A percentile compares a stretch with the other conserved stretches of the same genome.
phyloP scores from a whole-genome alignment of 495 filamentous ascomycete genomes.

The Hypoxylon subgilvum region DNA sequence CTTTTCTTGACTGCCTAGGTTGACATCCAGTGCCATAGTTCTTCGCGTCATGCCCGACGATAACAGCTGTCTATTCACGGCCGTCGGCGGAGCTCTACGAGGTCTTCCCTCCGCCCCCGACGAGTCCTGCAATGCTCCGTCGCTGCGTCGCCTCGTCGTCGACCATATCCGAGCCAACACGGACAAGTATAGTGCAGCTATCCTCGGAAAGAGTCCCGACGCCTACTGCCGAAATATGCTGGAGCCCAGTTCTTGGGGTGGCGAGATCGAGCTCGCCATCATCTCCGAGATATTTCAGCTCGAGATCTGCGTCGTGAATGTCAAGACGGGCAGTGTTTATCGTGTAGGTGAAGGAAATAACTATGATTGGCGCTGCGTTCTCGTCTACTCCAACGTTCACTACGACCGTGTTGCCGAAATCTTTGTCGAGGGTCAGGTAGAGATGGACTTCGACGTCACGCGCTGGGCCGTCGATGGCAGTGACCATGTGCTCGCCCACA shows the following conservation, averaged over 20 bases:
- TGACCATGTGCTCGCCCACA: slow-evolving; percentile 69
- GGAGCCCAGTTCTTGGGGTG: slow-evolving; percentile 84
- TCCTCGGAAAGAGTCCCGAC: slow-evolving; percentile 75
- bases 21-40: slow-evolving; percentile 48
- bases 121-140: slow-evolving; percentile 63
- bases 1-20: not conserved
- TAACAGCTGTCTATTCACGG: slow-evolving; percentile 93
- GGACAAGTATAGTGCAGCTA: slow-evolving; percentile 71
- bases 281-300: slow-evolving; percentile 83
- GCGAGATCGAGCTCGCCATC: slow-evolving; percentile 86
- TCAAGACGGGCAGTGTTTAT: slow-evolving; percentile 61
- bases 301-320: slow-evolving; percentile 85
- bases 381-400: slow-evolving; percentile 93
- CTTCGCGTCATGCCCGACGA: slow-evolving; percentile 97
- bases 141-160: slow-evolving; percentile 83
- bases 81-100: slow-evolving; percentile 76
- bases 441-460: slow-evolving; percentile 71
- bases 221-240: slow-evolving; percentile 87
- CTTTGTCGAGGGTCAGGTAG: slow-evolving; percentile 63
- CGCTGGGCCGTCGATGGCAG: slow-evolving; percentile 72
- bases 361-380: slow-evolving; percentile 68
- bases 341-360: slow-evolving; percentile 77
- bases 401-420: slow-evolving; percentile 89
- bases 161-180: slow-evolving; percentile 75
- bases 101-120: slow-evolving; percentile 45